Evolutionary conservation across 352 stramenopile species (phyloP).

Genomic region (Phytophthora rubi): DNA sequence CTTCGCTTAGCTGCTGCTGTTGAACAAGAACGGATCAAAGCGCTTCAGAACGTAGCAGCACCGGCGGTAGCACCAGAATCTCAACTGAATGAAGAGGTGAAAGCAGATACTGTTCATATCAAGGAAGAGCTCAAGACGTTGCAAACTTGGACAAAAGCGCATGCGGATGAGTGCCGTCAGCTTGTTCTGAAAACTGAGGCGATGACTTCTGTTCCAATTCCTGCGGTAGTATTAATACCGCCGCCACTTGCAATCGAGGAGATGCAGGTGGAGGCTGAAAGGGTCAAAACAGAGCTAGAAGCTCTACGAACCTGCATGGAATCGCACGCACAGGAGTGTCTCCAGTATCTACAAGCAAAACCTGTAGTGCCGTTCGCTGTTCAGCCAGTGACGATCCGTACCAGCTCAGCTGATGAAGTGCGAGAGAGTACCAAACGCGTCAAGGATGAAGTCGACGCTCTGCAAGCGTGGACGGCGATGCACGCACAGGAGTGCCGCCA

Average conservation of each 20-base stretch:
- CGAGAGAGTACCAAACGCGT: not conserved
- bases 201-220: not conserved
- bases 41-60: conserved; percentile 9
- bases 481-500: conserved; percentile 58
- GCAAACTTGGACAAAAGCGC: conserved; percentile 7
- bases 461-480: conserved; percentile 50
- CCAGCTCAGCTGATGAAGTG: not conserved
- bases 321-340: conserved; percentile 1
- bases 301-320: not conserved
- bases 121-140: conserved; percentile 20
- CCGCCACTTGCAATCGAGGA: not conserved
- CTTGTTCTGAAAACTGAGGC: not conserved
- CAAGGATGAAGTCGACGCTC: conserved; percentile 28
- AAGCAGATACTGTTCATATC: not conserved
- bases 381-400: conserved; percentile 1
- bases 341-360: not conserved
- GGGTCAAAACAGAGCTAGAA: not conserved
- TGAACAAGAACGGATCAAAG: conserved; percentile 27
- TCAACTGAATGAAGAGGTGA: conserved; percentile 8
- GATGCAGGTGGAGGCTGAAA: not conserved
- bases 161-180: conserved; percentile 13
- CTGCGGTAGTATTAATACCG: not conserved
- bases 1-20: conserved; percentile 20
- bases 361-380: not conserved
- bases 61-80: conserved; percentile 2